phyloP scores from a whole-genome alignment of 2,329 filamentous ascomycete species.

The Tolypocladium ophioglossoides region DNA sequence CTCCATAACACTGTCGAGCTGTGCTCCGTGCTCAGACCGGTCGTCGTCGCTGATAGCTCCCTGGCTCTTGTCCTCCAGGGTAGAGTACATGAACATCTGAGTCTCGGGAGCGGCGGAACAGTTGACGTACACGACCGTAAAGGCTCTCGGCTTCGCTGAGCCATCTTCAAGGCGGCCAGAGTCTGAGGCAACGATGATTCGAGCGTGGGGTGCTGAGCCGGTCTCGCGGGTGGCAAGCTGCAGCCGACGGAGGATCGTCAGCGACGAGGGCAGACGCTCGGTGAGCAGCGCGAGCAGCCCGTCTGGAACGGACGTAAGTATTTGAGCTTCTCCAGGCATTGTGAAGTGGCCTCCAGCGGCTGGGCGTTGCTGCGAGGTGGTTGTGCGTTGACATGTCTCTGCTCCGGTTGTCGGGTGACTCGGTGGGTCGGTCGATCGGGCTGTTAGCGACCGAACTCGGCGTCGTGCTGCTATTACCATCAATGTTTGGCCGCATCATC shows the following conservation, averaged over 20 bases:
- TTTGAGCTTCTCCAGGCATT: constrained; percentile 2
- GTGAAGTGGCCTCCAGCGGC: not conserved
- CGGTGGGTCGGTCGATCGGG: not conserved
- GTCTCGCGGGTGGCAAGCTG: constrained; percentile 40
- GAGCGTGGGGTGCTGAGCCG: constrained; percentile 31
- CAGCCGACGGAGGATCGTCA: constrained; percentile 52
- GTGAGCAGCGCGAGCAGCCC: constrained; percentile 36
- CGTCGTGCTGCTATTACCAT: too few relatives aligned
- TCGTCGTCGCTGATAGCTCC: not conserved
- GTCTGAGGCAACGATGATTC: constrained; percentile 27
- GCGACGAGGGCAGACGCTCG: constrained; percentile 42
- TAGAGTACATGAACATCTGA: constrained; percentile 52
- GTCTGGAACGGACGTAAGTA: constrained; percentile 19
- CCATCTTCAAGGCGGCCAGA: not conserved
- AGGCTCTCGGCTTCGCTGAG: constrained; percentile 12
- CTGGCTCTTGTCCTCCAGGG: constrained; percentile 27
- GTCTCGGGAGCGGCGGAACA: constrained; percentile 51
- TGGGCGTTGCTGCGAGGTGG: not conserved
- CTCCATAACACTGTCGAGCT: constrained; percentile 21
- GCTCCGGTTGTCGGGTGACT: not conserved
- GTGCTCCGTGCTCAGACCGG: constrained; percentile 16
- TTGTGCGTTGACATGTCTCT: not conserved
- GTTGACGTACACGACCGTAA: constrained; percentile 52
- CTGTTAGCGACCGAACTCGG: too few relatives aligned
- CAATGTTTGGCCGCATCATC: not conserved